phyloP scores from a whole-genome alignment of 345 rosid genomes.

The Mercurialis annua region DNA sequence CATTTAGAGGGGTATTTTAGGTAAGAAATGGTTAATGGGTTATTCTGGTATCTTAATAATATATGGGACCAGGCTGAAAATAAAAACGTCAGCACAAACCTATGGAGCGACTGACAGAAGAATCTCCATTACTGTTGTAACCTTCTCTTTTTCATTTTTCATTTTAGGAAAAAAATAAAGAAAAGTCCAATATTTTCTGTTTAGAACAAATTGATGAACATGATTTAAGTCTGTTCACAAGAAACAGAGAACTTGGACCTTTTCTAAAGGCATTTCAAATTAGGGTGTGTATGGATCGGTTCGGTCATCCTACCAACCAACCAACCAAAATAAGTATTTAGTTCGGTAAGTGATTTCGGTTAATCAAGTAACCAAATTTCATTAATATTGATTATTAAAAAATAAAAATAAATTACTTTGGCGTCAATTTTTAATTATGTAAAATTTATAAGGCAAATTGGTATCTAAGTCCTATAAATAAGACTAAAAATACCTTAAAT shows the following conservation, averaged over 20 bases:
- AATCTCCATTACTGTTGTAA: slow-evolving; percentile 59
- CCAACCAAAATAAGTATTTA: no score
- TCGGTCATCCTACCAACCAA: no score
- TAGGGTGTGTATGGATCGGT: no score
- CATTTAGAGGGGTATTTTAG: slow-evolving; percentile 21
- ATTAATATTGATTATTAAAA: no score
- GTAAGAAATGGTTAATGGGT: slow-evolving; percentile 17
- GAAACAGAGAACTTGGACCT: slow-evolving; percentile 58
- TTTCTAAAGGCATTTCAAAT: slow-evolving; percentile 34
- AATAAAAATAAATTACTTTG: no score
- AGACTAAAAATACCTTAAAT: no score
- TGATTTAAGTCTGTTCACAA: slow-evolving; percentile 42
- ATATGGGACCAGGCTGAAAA: slow-evolving; percentile 36
- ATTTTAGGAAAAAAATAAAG: slow-evolving; percentile 18
- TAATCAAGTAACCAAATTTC: no score
- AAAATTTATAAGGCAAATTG: no score
- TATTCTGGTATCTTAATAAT: slow-evolving; percentile 38
- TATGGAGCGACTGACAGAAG: slow-evolving; percentile 46
- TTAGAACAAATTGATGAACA: slow-evolving; percentile 37
- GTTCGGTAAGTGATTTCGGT: no score
- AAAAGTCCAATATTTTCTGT: slow-evolving; percentile 32
- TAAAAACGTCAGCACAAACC: slow-evolving; percentile 43
- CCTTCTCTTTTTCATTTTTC: slow-evolving; percentile 33
- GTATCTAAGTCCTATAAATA: no score
- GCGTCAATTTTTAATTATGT: no score